Evolutionary conservation across 768 basidiomycete genomes (phyloP).

Genomic region (Lactifluus hygrophoroides): DNA sequence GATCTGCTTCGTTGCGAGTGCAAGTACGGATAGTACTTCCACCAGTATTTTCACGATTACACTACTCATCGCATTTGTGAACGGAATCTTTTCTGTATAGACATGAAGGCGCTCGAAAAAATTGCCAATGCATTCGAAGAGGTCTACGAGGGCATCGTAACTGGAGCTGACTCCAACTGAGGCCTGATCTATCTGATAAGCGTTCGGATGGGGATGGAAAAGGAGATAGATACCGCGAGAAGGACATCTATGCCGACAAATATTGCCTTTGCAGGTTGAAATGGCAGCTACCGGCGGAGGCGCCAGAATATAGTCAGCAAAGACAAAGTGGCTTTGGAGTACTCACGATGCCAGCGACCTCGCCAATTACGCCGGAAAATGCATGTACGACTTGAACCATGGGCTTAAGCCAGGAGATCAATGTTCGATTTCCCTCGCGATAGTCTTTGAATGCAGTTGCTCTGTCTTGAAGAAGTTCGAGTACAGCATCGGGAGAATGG

Average conservation of each 20-base stretch:
- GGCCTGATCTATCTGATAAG: neutral
- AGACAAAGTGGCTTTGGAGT: no score
- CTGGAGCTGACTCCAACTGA: neutral
- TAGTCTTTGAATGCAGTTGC: no score
- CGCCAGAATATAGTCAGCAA: neutral
- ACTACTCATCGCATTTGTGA: no score
- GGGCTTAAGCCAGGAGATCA: neutral
- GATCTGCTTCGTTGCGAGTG: no score
- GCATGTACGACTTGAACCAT: neutral
- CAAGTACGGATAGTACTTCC: no score
- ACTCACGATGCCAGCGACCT: neutral
- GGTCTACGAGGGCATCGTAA: neutral
- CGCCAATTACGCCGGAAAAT: neutral
- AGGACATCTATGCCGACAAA: neutral
- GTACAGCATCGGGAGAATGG: neutral
- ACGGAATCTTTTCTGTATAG: no score
- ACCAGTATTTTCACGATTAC: neutral
- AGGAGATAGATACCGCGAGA: neutral
- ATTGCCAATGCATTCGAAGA: no score
- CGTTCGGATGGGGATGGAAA: no score
- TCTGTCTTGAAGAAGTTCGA: no score
- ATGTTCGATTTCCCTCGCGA: no score
- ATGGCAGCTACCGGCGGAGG: neutral
- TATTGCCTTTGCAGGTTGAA: neutral
- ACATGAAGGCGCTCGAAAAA: neutral